Percentiles rank a stretch among this genome's conserved stretches.
These are phyloP conservation scores for Lactarius trivialis DNA, from an alignment of 768 basidiomycete genomes.

Conservation along the genomic window DNA sequence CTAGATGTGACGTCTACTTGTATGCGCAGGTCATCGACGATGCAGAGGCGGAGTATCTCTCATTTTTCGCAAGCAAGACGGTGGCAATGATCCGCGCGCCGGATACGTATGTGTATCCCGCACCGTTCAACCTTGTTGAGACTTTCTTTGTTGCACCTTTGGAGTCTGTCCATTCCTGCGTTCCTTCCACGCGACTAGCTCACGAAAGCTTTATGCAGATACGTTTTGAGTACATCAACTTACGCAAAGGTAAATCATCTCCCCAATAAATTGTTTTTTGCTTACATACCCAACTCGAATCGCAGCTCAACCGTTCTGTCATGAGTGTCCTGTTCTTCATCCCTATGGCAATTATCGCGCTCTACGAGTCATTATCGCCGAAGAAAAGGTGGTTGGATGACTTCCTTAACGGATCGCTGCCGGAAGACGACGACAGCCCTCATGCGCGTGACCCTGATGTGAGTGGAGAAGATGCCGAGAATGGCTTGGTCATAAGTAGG, in stretches of 20 bases:
- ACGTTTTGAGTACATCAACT: constrained; percentile 17
- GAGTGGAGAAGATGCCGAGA: constrained; percentile 45
- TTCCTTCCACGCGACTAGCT: not conserved
- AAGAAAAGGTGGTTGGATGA: constrained; percentile 56
- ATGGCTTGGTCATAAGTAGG: constrained; percentile 60
- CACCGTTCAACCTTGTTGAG: constrained; percentile 90
- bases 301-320: constrained; percentile 64
- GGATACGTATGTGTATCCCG: constrained; percentile 79
- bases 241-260: constrained; percentile 50
- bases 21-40: constrained; percentile 60
- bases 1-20: not conserved
- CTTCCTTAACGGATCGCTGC: constrained; percentile 49
- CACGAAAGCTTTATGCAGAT: constrained; percentile 5
- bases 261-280: not conserved
- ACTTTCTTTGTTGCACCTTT: constrained; percentile 72
- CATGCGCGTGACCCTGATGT: constrained; percentile 54
- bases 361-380: constrained; percentile 59
- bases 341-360: constrained; percentile 65
- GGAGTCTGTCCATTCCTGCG: constrained; percentile 51
- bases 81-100: constrained; percentile 80
- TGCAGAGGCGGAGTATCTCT: constrained; percentile 84
- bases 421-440: constrained; percentile 54
- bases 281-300: constrained; percentile 7
- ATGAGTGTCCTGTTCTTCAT: constrained; percentile 81
- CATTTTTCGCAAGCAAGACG: constrained; percentile 87